phyloP scores from a whole-genome alignment of 306 rosid species.

The Cicer pinnatifidum region DNA sequence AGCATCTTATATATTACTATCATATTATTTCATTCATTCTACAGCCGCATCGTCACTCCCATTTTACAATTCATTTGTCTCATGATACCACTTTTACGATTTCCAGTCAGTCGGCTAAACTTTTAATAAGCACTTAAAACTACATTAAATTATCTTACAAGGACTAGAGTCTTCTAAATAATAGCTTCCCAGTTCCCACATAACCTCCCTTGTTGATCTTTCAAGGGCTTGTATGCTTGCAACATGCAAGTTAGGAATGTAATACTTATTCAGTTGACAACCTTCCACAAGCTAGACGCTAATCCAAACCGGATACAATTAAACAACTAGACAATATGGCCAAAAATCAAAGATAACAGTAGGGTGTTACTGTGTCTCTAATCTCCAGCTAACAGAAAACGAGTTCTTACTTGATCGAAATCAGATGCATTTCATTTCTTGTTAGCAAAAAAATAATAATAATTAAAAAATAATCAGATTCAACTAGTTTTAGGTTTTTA shows the following conservation, averaged over 20 bases:
- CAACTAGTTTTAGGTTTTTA: conserved; percentile 11
- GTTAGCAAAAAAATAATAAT: background rate
- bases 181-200: background rate
- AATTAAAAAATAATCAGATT: background rate
- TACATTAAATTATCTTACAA: background rate
- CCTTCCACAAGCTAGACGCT: background rate
- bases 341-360: background rate
- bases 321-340: conserved; percentile 30
- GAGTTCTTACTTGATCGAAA: background rate
- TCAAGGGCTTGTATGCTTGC: background rate
- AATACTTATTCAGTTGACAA: background rate
- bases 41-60: background rate
- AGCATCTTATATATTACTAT: background rate
- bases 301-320: conserved; percentile 3
- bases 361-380: background rate
- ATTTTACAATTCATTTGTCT: background rate
- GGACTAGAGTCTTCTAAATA: background rate
- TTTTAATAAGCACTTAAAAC: background rate
- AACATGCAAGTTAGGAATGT: background rate
- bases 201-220: background rate
- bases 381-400: conserved; percentile 6
- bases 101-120: background rate
- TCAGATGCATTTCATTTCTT: background rate
- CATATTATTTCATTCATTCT: background rate
- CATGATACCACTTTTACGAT: background rate